A percentile compares a stretch with the other conserved stretches of the same genome.
These are phyloP conservation scores for Fusarium sp. DNA, from an alignment of 2,329 filamentous ascomycete genomes.

Conservation along the genomic window DNA sequence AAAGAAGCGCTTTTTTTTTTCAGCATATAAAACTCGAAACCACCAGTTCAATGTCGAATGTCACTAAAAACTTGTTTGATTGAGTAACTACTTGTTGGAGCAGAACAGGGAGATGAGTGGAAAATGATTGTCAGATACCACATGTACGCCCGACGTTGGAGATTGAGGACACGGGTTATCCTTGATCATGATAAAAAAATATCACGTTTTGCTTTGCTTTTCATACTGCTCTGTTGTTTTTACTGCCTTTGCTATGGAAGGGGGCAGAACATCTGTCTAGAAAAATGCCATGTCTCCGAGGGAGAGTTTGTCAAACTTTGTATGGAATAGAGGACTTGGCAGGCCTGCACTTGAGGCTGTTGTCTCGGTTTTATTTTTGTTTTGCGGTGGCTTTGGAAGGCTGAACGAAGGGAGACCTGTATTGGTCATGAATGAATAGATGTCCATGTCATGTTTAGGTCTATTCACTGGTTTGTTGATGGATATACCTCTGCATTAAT, in stretches of 20 bases:
- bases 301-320: conserved; percentile 1
- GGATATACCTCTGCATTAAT: conserved; percentile 35
- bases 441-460: neutral
- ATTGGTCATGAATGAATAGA: neutral
- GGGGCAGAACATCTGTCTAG: neutral
- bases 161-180: neutral
- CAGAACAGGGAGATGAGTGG: conserved; percentile 23
- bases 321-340: neutral
- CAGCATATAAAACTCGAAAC: conserved; percentile 39
- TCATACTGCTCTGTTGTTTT: conserved; percentile 21
- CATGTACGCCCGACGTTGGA: conserved; percentile 33
- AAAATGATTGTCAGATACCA: conserved; percentile 47
- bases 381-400: conserved; percentile 7
- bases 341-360: neutral
- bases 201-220: conserved; percentile 10
- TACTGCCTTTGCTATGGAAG: conserved; percentile 1
- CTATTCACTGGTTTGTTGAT: conserved; percentile 1
- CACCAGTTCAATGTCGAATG: conserved; percentile 30
- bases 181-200: conserved; percentile 9
- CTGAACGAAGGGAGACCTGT: neutral
- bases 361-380: conserved; percentile 13
- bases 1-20: conserved; percentile 37
- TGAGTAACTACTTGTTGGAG: conserved; percentile 31
- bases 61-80: conserved; percentile 38
- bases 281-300: conserved; percentile 1